Percentiles rank a stretch among this genome's conserved stretches.
Evolutionary conservation across 495 filamentous ascomycete genomes (phyloP).

Genomic region (Aspergillus cristatus): DNA sequence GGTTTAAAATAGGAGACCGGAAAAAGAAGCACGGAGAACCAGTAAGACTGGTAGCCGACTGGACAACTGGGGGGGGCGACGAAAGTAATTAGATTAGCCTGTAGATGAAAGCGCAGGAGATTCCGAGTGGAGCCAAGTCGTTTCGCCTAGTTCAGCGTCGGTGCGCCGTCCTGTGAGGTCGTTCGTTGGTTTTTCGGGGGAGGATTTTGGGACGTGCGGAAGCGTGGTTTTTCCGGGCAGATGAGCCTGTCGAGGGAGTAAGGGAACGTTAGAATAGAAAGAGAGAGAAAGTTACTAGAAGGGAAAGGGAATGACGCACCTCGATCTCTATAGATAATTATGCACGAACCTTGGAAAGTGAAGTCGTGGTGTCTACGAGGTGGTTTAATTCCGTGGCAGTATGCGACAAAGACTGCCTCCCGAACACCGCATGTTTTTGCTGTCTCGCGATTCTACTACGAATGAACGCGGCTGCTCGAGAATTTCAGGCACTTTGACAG

Average conservation of each 20-base stretch:
- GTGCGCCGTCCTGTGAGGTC: constrained; percentile 12
- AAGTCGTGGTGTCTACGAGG: too few species aligned
- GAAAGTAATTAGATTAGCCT: constrained; percentile 4
- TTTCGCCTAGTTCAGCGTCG: constrained; percentile 22
- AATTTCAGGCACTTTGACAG: too few species aligned
- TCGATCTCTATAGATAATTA: background rate
- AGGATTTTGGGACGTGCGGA: constrained; percentile 23
- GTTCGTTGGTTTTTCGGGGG: constrained; percentile 17
- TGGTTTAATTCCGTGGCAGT: too few species aligned
- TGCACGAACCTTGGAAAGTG: too few species aligned
- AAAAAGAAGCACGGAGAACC: constrained; percentile 6
- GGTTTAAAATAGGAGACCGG: constrained; percentile 14
- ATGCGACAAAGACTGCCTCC: too few species aligned
- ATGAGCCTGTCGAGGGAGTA: background rate
- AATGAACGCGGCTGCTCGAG: too few species aligned
- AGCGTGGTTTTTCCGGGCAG: constrained; percentile 31
- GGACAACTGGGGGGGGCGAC: constrained; percentile 1
- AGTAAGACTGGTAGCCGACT: constrained; percentile 5
- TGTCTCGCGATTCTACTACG: too few species aligned
- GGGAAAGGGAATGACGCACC: constrained; percentile 2
- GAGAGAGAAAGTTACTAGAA: constrained; percentile 1
- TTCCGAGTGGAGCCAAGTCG: constrained; percentile 12
- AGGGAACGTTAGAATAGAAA: constrained; percentile 11
- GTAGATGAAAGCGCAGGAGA: constrained; percentile 8
- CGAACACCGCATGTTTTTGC: too few species aligned